A percentile compares a stretch with the other conserved stretches of the same genome.
These are phyloP conservation scores for Diaporthe vexans DNA, from an alignment of 2,329 filamentous ascomycete species.

Conservation along the genomic window DNA sequence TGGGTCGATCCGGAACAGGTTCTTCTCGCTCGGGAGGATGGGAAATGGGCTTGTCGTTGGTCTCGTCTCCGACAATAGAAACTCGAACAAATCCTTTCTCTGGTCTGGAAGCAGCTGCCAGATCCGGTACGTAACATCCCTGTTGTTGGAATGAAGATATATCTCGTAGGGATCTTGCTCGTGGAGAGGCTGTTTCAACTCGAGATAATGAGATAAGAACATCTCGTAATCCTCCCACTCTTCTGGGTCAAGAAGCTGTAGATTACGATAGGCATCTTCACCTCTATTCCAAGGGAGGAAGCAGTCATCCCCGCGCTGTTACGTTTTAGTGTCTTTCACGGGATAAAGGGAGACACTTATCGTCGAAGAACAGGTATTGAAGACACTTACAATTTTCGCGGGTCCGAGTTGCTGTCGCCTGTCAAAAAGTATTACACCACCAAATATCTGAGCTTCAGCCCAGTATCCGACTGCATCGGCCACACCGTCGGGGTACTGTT, in stretches of 20 bases:
- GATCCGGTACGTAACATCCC: background rate
- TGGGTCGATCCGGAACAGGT: background rate
- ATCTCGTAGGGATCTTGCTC: constrained; percentile 1
- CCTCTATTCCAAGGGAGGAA: background rate
- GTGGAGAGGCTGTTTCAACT: background rate
- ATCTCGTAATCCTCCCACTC: background rate
- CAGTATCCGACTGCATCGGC: constrained; percentile 50
- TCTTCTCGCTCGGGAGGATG: constrained; percentile 10
- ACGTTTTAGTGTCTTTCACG: background rate
- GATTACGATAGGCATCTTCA: background rate
- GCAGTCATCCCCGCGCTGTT: background rate
- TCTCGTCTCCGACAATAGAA: background rate
- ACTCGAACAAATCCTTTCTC: background rate
- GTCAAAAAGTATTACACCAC: constrained; percentile 46
- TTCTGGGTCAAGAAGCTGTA: background rate
- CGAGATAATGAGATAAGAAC: background rate
- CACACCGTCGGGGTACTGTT: constrained; percentile 50
- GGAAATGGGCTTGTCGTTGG: background rate
- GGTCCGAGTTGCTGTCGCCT: constrained; percentile 2
- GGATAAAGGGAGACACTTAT: background rate
- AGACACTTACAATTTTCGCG: too few species aligned
- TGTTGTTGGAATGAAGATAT: background rate
- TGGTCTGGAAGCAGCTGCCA: constrained; percentile 5
- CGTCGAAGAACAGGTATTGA: background rate
- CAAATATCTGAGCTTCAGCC: constrained; percentile 48